Evolutionary conservation across 2,329 filamentous ascomycete genomes (phyloP).

Genomic region (Botrytis cinerea): DNA sequence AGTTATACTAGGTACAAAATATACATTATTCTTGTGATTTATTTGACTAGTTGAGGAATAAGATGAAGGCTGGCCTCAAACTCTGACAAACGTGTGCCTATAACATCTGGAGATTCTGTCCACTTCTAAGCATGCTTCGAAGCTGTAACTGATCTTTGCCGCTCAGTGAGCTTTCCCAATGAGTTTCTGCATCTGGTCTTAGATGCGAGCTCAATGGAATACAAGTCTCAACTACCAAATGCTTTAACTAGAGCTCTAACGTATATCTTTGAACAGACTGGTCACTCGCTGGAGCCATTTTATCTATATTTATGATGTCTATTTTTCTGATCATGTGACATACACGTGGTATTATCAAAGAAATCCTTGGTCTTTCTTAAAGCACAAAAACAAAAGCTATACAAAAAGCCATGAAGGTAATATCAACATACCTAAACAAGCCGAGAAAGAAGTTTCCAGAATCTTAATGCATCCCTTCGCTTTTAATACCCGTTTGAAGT

Average conservation of each 20-base stretch:
- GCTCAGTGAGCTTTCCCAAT: neutral
- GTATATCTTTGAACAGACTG: neutral
- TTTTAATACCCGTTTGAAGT: slow-evolving; percentile 49
- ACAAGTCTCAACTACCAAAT: neutral
- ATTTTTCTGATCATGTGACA: neutral
- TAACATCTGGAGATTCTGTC: neutral
- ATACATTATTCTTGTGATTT: neutral
- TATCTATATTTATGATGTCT: neutral
- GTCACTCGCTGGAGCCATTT: neutral
- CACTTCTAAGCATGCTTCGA: neutral
- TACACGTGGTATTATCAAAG: neutral
- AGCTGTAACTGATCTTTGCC: neutral
- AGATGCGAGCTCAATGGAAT: no score
- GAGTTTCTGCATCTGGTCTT: no score
- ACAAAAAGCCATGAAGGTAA: neutral
- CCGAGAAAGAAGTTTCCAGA: slow-evolving; percentile 46
- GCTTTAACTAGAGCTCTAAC: neutral
- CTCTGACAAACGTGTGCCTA: neutral
- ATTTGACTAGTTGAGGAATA: neutral
- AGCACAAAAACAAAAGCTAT: neutral
- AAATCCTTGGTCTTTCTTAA: neutral
- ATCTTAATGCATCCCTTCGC: slow-evolving; percentile 42
- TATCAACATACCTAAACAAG: slow-evolving; percentile 28
- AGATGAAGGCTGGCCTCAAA: neutral
- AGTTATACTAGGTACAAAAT: neutral